Evolutionary conservation across 73 alveolate species (phyloP), one percentile per base, ranked within the genome.

Genomic region (Paraurostyla sp.): DNA sequence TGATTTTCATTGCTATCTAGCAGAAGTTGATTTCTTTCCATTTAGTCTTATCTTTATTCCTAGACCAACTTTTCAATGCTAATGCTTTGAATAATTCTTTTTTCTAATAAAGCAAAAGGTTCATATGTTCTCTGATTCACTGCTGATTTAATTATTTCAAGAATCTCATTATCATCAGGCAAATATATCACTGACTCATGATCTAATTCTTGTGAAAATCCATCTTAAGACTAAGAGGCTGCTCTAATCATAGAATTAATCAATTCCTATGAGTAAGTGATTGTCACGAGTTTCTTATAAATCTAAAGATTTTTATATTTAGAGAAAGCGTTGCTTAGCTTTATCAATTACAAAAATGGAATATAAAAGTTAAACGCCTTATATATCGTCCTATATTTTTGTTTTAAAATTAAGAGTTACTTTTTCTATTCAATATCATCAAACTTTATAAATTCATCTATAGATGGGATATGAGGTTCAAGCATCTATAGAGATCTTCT

Each of bases 291-390:
- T 46, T 51, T 29, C 80, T 71, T 23, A 54, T 40, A 49, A 32
- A 48, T 51, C 41, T 20, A 9, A 15, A 49, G 54, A 32, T 48
- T 59, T 62, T 32, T 13, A 33, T 85, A 59, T 20, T 32, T 15
- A 4, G 43, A 25, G 40, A 38, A 23, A 32, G 27, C 22, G 16
- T 60, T 51, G 51, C 83, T 41, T 9, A 62, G 48, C 30, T 62
- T 76, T 0, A 84, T 40, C 43, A 91, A 51, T 54, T 73, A 30
- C 45, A 59, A 23, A 16, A 80, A 58, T 0, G 96, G 96, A 23
- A 91, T 83, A 83, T 48, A 91, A 76, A 91, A 91, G 56, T 71
- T 84, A 46, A 83, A 83, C 40, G 84, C 50, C 78, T 78, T 78
- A 27, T 52, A 78, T 3, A 78, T 78, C 11, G 68, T 73, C 32